Conservation (phyloP, 2,329 filamentous ascomycete species). For the Fusarium mexicanum region DNA sequence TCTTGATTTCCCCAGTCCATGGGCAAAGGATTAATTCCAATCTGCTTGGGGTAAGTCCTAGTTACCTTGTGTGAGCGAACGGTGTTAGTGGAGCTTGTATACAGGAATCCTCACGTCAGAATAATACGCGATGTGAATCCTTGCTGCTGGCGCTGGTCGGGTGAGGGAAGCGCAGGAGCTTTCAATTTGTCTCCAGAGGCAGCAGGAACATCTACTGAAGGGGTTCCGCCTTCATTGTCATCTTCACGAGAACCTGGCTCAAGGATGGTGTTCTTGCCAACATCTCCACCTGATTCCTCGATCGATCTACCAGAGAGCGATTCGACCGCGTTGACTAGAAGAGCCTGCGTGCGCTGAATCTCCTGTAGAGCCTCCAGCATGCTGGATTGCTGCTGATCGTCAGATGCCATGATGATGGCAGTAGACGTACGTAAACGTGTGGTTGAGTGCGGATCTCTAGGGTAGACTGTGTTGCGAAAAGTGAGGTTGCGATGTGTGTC, state of each 20-base stretch:
- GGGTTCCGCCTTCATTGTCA: slow-evolving; percentile 1
- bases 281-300: slow-evolving; percentile 14
- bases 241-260: slow-evolving; percentile 22
- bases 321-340: slow-evolving; percentile 54
- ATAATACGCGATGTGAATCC: slow-evolving; percentile 64
- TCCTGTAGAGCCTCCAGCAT: slow-evolving; percentile 49
- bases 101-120: slow-evolving; percentile 57
- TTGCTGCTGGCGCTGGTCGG: slow-evolving; percentile 55
- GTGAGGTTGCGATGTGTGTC: background rate
- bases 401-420: slow-evolving; percentile 38
- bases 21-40: slow-evolving; percentile 89
- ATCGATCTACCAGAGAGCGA: slow-evolving; percentile 48
- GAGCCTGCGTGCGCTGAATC: slow-evolving; percentile 55
- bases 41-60: slow-evolving; percentile 90
- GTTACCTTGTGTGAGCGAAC: slow-evolving; percentile 12
- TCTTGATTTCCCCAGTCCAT: slow-evolving; percentile 89
- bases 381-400: slow-evolving; percentile 34
- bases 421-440: background rate
- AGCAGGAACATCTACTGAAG: slow-evolving; percentile 20
- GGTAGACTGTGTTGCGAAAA: slow-evolving; percentile 6
- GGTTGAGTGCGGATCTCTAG: slow-evolving; percentile 10
- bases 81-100: background rate
- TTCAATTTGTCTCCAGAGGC: slow-evolving; percentile 34
- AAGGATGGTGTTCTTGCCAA: slow-evolving; percentile 12
- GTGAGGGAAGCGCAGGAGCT: slow-evolving; percentile 37